phyloP scores from a whole-genome alignment of 306 rosid species.

The Cucurbita maxima region DNA sequence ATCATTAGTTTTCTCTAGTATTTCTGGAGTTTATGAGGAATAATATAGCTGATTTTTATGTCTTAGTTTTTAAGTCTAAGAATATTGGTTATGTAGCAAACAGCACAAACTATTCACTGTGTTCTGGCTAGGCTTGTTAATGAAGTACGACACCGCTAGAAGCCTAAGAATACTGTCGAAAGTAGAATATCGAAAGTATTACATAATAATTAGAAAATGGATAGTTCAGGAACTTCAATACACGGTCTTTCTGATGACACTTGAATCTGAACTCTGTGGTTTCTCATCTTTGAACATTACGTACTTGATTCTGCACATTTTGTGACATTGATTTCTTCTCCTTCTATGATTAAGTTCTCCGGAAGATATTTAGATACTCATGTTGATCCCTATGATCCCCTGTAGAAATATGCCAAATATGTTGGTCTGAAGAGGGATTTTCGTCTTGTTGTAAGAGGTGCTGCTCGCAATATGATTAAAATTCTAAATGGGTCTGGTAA shows the following conservation, averaged over 20 bases:
- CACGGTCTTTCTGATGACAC: no score
- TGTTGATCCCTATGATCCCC: not conserved
- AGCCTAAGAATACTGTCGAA: not conserved
- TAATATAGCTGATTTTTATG: not conserved
- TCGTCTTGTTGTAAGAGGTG: constrained; percentile 96
- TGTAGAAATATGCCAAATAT: constrained; percentile 83
- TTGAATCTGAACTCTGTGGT: not conserved
- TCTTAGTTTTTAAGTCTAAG: not conserved
- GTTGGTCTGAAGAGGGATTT: constrained; percentile 97
- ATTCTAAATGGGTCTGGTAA: constrained; percentile 93
- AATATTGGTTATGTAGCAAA: not conserved
- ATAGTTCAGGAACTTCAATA: no score
- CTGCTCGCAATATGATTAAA: constrained; percentile 83
- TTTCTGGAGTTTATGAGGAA: not conserved
- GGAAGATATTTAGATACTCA: not conserved
- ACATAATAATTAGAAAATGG: no score
- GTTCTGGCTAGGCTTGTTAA: not conserved
- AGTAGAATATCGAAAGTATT: not conserved
- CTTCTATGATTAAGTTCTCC: not conserved
- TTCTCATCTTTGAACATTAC: not conserved
- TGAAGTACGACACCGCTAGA: not conserved
- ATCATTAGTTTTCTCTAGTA: not conserved
- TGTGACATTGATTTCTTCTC: not conserved
- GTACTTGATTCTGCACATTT: not conserved
- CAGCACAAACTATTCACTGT: not conserved